phyloP scores from a whole-genome alignment of 331 rosid genomes.

The Malus hybrid region DNA sequence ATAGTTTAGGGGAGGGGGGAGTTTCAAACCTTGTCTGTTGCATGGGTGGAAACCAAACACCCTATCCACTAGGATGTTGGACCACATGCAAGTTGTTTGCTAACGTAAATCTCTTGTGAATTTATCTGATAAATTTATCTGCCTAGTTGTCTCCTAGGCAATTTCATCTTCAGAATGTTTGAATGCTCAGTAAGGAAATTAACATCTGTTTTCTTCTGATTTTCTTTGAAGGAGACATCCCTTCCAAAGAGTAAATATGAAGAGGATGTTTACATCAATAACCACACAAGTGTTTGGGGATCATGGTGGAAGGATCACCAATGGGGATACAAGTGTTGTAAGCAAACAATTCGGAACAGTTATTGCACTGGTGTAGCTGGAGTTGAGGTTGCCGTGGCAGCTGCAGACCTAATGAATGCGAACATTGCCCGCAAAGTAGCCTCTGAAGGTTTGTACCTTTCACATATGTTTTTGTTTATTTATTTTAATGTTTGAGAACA shows the following conservation, averaged over 20 bases:
- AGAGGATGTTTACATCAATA: constrained; percentile 32
- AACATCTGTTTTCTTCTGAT: background rate
- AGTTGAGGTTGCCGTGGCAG: constrained; percentile 36
- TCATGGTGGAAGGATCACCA: constrained; percentile 54
- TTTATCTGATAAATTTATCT: background rate
- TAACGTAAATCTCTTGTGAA: background rate
- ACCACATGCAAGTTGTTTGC: background rate
- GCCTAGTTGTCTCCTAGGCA: background rate
- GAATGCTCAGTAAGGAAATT: background rate
- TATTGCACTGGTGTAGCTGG: constrained; percentile 45
- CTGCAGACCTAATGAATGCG: constrained; percentile 25
- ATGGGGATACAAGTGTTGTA: constrained; percentile 45
- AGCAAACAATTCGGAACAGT: constrained; percentile 36
- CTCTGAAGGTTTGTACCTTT: constrained; percentile 19
- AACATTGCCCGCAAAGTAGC: constrained; percentile 33
- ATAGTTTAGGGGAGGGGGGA: no score
- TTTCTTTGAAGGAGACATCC: constrained; percentile 18
- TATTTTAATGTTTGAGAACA: no score
- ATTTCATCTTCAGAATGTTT: background rate
- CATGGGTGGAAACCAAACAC: no score
- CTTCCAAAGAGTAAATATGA: constrained; percentile 33
- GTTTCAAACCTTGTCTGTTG: no score
- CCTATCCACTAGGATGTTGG: no score
- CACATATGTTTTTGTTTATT: background rate
- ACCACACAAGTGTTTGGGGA: constrained; percentile 44